Evolutionary conservation across 768 basidiomycete species (phyloP), one percentile per base, ranked within the genome.

Genomic region (Psilocybe azurescens): DNA sequence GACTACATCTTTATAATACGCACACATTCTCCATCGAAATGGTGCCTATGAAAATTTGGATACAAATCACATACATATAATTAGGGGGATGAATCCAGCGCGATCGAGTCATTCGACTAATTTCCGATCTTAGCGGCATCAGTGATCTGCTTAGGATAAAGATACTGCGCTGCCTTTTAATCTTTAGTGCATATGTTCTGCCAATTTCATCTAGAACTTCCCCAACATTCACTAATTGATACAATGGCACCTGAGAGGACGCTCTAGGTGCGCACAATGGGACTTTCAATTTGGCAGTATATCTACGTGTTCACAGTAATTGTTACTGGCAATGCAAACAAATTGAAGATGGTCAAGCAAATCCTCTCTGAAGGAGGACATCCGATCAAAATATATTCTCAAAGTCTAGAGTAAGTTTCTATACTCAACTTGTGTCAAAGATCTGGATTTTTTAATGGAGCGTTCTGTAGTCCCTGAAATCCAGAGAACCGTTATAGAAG

Each of bases 321-420:
- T 73, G 94, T 98, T 14, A 98, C 97, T 0, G 94, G 95, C 29
- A 98, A 99, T 72, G 85, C 89, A 18, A 94, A 95, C 80, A 99
- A 99, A 74, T 81, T 99, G 29, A 84, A 81, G 62, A 96, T 98
- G 77, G 94, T 96, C 62, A 86, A 87, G 68, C 85, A 86, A 33
- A 98, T 99, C 71, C 82, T 99, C 16, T 84, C 83, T 0, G 78
- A 85, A 13, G 87, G 87, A 4, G 70, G 77, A 13, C 74, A 81
- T n/a, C 85, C 89, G 8, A 85, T 98, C 66, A 84, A 89, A 56
- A 84, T 99, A 53, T 88, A 89, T 56, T 90, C 92, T 2, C 83
- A 84, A 69, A 87, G 85, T 65, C 81, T 99, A 16, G 93, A 85
- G 95, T 90, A 73, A 74, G 90, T 79, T 20, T 5, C 32, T 44